Base-by-base conservation (phyloP, 2,329 filamentous ascomycete genomes). In the Sphaerulina populicola region DNA sequence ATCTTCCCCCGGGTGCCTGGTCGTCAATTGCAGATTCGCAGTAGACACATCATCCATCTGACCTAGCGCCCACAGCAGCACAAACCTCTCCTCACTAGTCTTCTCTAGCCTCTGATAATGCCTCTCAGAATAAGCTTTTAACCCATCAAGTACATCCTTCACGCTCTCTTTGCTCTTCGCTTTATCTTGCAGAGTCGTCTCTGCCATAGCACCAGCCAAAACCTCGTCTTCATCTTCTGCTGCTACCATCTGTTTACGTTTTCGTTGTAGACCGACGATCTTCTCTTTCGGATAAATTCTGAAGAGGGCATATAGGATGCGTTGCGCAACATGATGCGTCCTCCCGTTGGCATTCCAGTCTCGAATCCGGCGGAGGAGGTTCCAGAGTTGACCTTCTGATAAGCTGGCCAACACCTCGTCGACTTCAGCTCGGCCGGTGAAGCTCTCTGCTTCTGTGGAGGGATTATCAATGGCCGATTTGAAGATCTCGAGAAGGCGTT, bases 321-420 rank as follows among this genome's bases (percentile, higher is more conserved):
- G 81, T 70, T 98, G 93, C 1, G 93, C 86, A 1, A 97, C 82
- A 4, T 83, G 79, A 0, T 89, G 84, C 3, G 88, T 94, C 55
- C 88, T 79, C 0, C 88, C 89, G 62, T 97, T 97, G 4, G 93
- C 94, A 67, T 98, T 98, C 93, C 93, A 98, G 71, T 98, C 93
- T 41, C 94, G 79, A 40, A 96, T 71, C 52, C 93, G 78, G 35
- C 91, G 74, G 0, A 98, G 77, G 11, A 98, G 77, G 6, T 81
- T 75, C 69, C 88, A 94, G 11, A 98, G 78, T 66, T 97, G 91
- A 60, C 91, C 85, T 60, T 93, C 84, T 4, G 84, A 85, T 5
- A 98, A 76, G 10, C 74, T 79, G n/a, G 77, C 80, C 1, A 98
- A 74, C 0, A 95, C 90, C 46, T 88, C 79, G 61, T 97, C 93